Base-by-base conservation (phyloP, 129 eudicot genomes). In the Flaveria bidentis region DNA sequence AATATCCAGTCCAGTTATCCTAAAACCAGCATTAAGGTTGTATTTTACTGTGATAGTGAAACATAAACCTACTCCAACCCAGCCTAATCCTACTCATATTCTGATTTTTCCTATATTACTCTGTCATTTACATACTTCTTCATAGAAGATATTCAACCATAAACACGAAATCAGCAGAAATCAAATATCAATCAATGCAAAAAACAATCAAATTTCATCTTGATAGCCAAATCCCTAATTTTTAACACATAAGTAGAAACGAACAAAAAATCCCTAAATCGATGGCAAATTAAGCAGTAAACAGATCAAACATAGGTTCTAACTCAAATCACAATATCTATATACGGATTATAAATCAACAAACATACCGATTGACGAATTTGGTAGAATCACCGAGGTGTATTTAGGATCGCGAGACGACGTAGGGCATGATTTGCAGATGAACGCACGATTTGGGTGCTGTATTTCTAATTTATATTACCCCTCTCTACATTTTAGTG, bases 321-420 rank as follows among this genome's bases (percentile, higher is more conserved):
- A 16, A 56, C 2, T 55, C 15, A 42, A 13, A 23, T 22, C 53
- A 77, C 7, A 16, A 67, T 2, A 67, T 15, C 28, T 9, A 47
- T 30, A 55, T 77, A 42, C 15, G 17, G 12, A 13, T 55, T 42
- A 30, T 44, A 14, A 57, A 77, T 77, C 14, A 55, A 67, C 17
- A 67, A 66, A 76, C 67, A 55, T 69, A 77, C 76, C 75, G 8
- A 17, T 70, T 70, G 50, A 77, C 1, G 16, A 68, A 53, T 15
- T 60, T 23, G 61, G 47, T 16, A 44, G 69, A 68, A 77, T 53
- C 67, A 14, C 30, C 47, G 41, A 67, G 20, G 75, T 68, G 14
- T 67, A 73, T 52, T 77, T 74, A 67, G 72, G 55, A 76, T 47
- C 53, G 80, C 50, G 65, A 76, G 41, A 47, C 16, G 14, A 45